A percentile compares a stretch with the other conserved stretches of the same genome.
Evolutionary conservation across 139 green algal genomes (phyloP).

Genomic region (Volvox reticuliferus): DNA sequence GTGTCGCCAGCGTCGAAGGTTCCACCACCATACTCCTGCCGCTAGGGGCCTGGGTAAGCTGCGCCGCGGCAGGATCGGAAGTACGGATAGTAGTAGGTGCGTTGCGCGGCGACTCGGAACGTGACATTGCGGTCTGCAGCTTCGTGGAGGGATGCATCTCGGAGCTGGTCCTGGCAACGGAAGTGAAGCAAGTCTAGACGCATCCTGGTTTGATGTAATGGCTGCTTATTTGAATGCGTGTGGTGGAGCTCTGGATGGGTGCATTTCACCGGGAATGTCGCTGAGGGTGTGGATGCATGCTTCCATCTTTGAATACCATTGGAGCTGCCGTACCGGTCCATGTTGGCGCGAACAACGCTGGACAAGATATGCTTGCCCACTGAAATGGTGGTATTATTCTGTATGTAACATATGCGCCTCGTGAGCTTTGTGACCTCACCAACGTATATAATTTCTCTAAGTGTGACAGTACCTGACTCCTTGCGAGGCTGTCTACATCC

Average conservation of each 20-base stretch:
- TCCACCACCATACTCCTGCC: background rate
- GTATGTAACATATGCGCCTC: too few species aligned
- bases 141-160: background rate
- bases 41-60: conserved; percentile 11
- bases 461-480: too few species aligned
- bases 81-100: background rate
- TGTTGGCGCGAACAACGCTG: background rate
- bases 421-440: background rate
- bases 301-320: background rate
- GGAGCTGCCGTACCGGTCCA: background rate
- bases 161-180: background rate
- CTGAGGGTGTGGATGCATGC: background rate
- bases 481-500: too few species aligned
- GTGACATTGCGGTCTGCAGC: background rate
- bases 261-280: background rate
- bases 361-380: background rate
- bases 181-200: background rate
- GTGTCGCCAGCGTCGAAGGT: background rate
- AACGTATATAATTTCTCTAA: too few species aligned
- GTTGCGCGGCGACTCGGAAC: background rate
- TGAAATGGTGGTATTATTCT: too few species aligned
- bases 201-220: too few species aligned
- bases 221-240: too few species aligned
- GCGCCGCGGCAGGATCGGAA: background rate
- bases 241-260: background rate